Evolutionary conservation across 805 yeast genomes (phyloP).

Genomic region (Lipomyces yamadae): DNA sequence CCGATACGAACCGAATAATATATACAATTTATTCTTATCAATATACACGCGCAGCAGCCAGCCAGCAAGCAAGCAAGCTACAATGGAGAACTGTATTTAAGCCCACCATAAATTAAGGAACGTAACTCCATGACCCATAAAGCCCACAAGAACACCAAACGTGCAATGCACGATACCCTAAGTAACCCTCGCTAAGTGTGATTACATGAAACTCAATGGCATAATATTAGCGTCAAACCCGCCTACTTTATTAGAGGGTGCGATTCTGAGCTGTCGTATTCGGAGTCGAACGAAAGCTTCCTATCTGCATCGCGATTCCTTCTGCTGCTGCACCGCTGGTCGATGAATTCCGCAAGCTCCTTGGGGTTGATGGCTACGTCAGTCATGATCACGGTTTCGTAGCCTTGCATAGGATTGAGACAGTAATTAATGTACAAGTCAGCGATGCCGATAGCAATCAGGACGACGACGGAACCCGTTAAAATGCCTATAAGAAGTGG

Average conservation of each 20-base stretch:
- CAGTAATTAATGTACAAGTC: slow-evolving; percentile 12
- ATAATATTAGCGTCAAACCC: not conserved
- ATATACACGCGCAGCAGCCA: not conserved
- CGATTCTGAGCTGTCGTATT: not conserved
- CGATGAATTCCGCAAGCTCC: not conserved
- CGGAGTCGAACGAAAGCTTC: not conserved
- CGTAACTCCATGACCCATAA: not conserved
- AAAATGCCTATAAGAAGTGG: slow-evolving; percentile 34
- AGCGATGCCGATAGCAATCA: slow-evolving; percentile 25
- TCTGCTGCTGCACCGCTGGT: not conserved
- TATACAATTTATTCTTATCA: not conserved
- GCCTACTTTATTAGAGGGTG: not conserved
- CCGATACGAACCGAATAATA: not conserved
- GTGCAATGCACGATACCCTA: not conserved
- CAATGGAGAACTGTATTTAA: not conserved
- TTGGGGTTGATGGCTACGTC: not conserved
- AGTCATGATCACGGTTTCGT: not conserved
- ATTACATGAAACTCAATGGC: not conserved
- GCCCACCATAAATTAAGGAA: not conserved
- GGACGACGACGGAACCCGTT: slow-evolving; percentile 30
- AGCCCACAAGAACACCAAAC: not conserved
- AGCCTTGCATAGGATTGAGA: not conserved
- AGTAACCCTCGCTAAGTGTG: not conserved
- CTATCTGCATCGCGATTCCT: not conserved
- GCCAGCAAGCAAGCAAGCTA: not conserved